Percentiles rank a stretch among this genome's conserved stretches.
These are phyloP conservation scores for Lactarius psammicola DNA, from an alignment of 768 basidiomycete genomes.

Conservation along the genomic window DNA sequence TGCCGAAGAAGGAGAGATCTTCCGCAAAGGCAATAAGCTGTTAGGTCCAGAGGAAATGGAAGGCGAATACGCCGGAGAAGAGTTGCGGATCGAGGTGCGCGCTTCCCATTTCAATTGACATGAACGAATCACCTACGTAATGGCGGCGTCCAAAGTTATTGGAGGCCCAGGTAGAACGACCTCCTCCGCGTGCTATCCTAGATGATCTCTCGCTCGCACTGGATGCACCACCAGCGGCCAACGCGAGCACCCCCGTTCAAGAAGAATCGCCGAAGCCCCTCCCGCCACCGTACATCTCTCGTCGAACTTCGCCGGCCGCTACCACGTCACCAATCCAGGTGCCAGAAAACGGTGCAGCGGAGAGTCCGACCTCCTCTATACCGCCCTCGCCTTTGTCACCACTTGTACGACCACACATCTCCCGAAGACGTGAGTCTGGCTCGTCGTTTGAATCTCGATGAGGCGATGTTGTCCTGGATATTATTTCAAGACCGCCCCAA, in stretches of 20 bases:
- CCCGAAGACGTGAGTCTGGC: conserved; percentile 15
- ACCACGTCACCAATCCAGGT: conserved; percentile 4
- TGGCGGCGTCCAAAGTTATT: conserved; percentile 52
- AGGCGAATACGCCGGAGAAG: conserved; percentile 85
- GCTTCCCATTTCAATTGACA: conserved; percentile 9
- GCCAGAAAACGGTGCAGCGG: background rate
- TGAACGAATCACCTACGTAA: background rate
- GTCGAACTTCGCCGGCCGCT: conserved; percentile 49
- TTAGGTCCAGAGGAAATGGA: conserved; percentile 86
- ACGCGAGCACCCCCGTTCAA: conserved; percentile 21
- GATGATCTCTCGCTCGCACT: conserved; percentile 46
- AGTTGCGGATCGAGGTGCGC: conserved; percentile 73
- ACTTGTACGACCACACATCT: conserved; percentile 10
- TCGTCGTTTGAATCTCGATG: conserved; percentile 18
- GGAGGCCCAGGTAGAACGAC: conserved; percentile 83
- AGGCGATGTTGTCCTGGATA: background rate
- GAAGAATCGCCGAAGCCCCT: conserved; percentile 42
- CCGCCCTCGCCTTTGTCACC: conserved; percentile 14
- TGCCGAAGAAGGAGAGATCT: conserved; percentile 95
- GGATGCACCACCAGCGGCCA: conserved; percentile 20
- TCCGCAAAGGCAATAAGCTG: conserved; percentile 83
- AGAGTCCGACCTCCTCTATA: conserved; percentile 10
- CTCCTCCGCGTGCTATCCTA: conserved; percentile 68
- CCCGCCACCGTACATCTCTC: conserved; percentile 60
- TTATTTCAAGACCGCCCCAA: background rate